A percentile compares a stretch with the other conserved stretches of the same genome.
These are phyloP conservation scores for Ogataea dorogensis DNA, from an alignment of 805 yeast genomes.

Conservation along the genomic window DNA sequence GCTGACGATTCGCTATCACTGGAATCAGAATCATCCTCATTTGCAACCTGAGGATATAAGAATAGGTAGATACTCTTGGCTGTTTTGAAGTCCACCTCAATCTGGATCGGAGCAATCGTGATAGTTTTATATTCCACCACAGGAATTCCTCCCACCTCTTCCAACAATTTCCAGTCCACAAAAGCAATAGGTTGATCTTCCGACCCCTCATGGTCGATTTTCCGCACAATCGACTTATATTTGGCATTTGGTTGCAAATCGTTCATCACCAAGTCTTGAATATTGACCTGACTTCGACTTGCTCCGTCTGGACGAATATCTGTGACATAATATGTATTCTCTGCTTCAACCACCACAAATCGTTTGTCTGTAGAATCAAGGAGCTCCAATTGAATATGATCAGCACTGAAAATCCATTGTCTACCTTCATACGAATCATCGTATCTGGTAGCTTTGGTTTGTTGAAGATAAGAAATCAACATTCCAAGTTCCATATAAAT, in stretches of 20 bases:
- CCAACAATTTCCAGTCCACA: conserved; percentile 53
- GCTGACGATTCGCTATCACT: conserved; percentile 10
- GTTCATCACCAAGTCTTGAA: conserved; percentile 70
- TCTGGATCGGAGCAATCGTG: conserved; percentile 49
- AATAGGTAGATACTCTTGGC: conserved; percentile 46
- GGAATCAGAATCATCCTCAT: conserved; percentile 7
- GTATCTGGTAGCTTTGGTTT: conserved; percentile 27
- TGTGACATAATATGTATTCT: conserved; percentile 58
- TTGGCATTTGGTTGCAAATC: conserved; percentile 57
- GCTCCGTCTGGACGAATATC: conserved; percentile 67
- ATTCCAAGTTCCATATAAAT: conserved; percentile 25
- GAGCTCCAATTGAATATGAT: conserved; percentile 69
- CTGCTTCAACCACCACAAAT: conserved; percentile 70
- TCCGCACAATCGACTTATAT: conserved; percentile 68
- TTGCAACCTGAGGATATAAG: conserved; percentile 26
- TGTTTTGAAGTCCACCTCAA: conserved; percentile 56
- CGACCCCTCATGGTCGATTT: conserved; percentile 10
- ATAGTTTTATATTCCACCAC: conserved; percentile 52
- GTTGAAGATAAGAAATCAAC: conserved; percentile 29
- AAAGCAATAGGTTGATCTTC: conserved; percentile 35
- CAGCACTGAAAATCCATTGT: conserved; percentile 61
- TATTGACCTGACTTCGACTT: conserved; percentile 57
- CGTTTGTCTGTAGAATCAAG: conserved; percentile 60
- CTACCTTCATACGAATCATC: conserved; percentile 40
- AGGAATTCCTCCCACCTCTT: conserved; percentile 65